phyloP scores from a whole-genome alignment of 2,329 filamentous ascomycete species.

The Colletotrichum sp. region DNA sequence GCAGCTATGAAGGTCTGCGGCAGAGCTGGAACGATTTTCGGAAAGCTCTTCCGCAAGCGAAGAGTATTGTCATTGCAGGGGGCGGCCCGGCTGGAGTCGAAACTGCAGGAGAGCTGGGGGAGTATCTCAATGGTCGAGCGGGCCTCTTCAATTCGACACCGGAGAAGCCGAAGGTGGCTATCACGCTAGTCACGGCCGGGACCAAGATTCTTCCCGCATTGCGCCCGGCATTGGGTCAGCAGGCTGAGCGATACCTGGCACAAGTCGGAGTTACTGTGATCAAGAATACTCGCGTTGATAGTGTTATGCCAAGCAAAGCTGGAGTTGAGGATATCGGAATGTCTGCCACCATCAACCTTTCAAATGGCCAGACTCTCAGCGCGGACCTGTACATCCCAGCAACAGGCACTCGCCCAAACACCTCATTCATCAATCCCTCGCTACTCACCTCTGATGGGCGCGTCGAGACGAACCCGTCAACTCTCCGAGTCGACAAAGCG shows the following conservation, averaged over 20 bases:
- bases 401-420: conserved; percentile 46
- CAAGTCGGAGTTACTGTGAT: conserved; percentile 52
- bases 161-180: conserved; percentile 39
- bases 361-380: conserved; percentile 40
- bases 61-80: conserved; percentile 52
- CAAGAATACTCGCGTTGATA: conserved; percentile 42
- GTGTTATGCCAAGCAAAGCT: conserved; percentile 32
- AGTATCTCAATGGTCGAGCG: conserved; percentile 52
- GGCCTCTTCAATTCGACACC: conserved; percentile 39
- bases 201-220: conserved; percentile 45
- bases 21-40: conserved; percentile 44
- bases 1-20: conserved; percentile 35
- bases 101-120: conserved; percentile 55
- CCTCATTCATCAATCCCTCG: conserved; percentile 35
- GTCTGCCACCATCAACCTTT: conserved; percentile 40
- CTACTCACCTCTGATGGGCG: conserved; percentile 40
- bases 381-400: conserved; percentile 56
- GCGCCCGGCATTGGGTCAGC: conserved; percentile 39
- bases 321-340: conserved; percentile 30
- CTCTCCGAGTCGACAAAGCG: conserved; percentile 37
- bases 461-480: conserved; percentile 39
- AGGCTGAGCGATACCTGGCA: conserved; percentile 45
- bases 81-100: conserved; percentile 57
- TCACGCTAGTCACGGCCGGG: conserved; percentile 48
- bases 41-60: conserved; percentile 39